Conservation (phyloP, 2,329 filamentous ascomycete species). For the Didymella segeticola region DNA sequence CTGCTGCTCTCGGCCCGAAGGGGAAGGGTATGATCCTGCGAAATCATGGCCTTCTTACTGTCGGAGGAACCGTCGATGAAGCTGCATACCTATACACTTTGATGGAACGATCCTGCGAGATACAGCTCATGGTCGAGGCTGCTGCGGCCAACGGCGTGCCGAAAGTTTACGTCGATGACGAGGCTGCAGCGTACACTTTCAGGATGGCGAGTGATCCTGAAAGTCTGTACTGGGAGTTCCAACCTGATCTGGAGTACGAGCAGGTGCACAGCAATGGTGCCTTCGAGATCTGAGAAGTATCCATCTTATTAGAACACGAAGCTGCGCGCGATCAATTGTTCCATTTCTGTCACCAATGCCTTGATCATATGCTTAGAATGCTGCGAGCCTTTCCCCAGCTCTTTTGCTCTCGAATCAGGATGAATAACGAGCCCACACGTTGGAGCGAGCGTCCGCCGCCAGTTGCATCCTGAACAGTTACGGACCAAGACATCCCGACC, state of each 20-base stretch:
- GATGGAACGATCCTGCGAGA: conserved; percentile 71
- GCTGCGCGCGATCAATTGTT: too few species aligned
- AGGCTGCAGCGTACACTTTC: conserved; percentile 62
- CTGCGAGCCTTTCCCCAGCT: too few species aligned
- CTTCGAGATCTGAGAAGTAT: conserved; percentile 31
- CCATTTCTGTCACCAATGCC: too few species aligned
- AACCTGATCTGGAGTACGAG: conserved; percentile 59
- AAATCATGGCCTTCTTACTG: conserved; percentile 76
- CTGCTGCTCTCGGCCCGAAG: conserved; percentile 66
- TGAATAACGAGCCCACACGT: too few species aligned
- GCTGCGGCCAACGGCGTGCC: conserved; percentile 62
- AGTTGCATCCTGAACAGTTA: too few species aligned
- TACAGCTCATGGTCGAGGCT: conserved; percentile 73
- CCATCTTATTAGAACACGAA: too few species aligned
- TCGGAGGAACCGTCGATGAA: conserved; percentile 75
- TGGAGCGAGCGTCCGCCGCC: too few species aligned
- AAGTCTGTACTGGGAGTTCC: conserved; percentile 59
- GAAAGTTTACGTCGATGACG: conserved; percentile 63
- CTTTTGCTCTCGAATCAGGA: too few species aligned
- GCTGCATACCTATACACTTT: conserved; percentile 73
- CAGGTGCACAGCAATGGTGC: conserved; percentile 37
- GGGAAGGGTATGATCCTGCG: conserved; percentile 70
- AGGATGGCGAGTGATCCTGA: conserved; percentile 57
- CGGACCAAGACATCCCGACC: too few species aligned
- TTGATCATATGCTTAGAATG: too few species aligned